phyloP scores from a whole-genome alignment of 331 rosid genomes.

The Quercus tomentella region DNA sequence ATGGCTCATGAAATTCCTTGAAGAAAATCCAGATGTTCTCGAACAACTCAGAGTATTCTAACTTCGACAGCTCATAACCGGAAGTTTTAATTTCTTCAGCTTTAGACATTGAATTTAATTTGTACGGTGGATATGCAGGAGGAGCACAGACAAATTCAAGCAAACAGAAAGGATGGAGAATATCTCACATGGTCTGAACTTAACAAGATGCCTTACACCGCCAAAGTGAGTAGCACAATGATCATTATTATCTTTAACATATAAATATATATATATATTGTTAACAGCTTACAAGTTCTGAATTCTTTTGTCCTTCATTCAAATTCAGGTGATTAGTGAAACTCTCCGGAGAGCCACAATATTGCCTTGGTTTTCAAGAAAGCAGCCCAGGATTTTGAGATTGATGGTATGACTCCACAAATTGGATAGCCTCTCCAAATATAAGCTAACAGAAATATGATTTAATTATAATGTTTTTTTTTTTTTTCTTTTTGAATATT shows the following conservation, averaged over 20 bases:
- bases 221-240: constrained; percentile 45
- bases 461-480: background rate
- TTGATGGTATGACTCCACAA: constrained; percentile 48
- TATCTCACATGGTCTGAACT: constrained; percentile 77
- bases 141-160: constrained; percentile 63
- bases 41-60: constrained; percentile 58
- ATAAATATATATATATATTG: background rate
- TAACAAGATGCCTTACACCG: constrained; percentile 73
- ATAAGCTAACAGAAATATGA: background rate
- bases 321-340: constrained; percentile 65
- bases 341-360: constrained; percentile 82
- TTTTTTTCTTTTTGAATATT: background rate
- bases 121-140: constrained; percentile 45
- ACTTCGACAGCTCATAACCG: background rate
- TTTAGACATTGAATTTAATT: background rate
- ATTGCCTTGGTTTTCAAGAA: constrained; percentile 83
- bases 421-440: background rate
- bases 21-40: constrained; percentile 62
- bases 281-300: background rate
- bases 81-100: background rate
- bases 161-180: constrained; percentile 44
- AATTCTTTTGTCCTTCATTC: background rate
- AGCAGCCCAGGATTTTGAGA: constrained; percentile 78
- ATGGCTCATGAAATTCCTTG: constrained; percentile 78
- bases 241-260: background rate